These are phyloP conservation scores for Macrophomina tecta DNA, from an alignment of 2,329 filamentous ascomycete species.

Conservation along the genomic window DNA sequence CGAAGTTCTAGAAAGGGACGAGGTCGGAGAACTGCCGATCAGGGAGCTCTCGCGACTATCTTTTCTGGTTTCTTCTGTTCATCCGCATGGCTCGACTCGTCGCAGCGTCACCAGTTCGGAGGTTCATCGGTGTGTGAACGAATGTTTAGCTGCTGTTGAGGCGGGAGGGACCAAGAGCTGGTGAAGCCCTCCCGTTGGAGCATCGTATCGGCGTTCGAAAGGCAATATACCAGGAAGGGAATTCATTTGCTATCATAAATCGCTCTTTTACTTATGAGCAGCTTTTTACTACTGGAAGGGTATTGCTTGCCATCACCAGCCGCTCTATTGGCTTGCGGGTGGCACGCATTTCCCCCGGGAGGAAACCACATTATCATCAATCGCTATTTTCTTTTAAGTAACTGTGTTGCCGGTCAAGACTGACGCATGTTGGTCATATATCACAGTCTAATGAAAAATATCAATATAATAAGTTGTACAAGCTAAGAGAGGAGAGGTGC, in stretches of 20 bases:
- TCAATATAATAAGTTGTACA: background rate
- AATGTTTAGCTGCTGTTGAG: background rate
- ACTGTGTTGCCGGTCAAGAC: no score
- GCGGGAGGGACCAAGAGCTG: conserved; percentile 20
- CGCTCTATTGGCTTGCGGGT: no score
- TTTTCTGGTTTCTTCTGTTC: background rate
- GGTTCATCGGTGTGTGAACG: background rate
- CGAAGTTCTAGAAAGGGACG: conserved; percentile 28
- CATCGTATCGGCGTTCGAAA: conserved; percentile 5
- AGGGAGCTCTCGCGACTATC: conserved; percentile 3
- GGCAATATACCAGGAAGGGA: conserved; percentile 18
- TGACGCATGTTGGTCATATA: no score
- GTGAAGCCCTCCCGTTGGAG: conserved; percentile 17
- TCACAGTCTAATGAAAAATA: conserved; percentile 1
- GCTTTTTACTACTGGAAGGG: background rate
- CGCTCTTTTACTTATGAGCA: conserved; percentile 6
- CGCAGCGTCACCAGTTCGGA: background rate
- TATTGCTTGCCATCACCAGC: background rate
- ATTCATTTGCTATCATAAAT: background rate
- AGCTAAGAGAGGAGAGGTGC: background rate
- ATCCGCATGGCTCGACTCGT: background rate
- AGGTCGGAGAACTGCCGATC: background rate
- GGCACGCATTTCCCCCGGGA: no score
- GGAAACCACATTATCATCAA: no score
- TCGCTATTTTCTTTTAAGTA: no score